Evolutionary conservation across 768 basidiomycete genomes (phyloP), one percentile per base, ranked within the genome.

Genomic region (Lyophyllum decastes): DNA sequence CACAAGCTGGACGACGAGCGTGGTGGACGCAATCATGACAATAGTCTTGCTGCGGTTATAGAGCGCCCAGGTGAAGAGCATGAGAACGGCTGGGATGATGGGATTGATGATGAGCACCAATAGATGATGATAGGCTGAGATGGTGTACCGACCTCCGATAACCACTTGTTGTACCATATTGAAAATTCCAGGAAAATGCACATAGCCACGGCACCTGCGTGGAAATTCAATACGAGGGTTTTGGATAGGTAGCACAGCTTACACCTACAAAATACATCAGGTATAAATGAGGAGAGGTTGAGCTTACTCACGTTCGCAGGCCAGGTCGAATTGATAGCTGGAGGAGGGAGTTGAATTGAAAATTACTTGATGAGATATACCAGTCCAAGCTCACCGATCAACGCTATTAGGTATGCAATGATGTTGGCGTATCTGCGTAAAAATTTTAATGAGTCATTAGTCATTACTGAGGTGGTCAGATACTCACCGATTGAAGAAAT

Each of bases 401-500:
- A 45, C 24, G 53, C 48, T 44, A 25, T 43, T 10, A 49, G 24
- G 19, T 59, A 59, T 21, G 58, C 58, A 1, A 49, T 30, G 6
- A 59, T 54, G 17, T 59, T 59, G 11, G 58, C 58, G 43, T 59
- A 59, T 33, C 58, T 59, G 1, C n/a, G 14, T 9, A 35, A 30
- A n/a, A 6, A n/a, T 45, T 26, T 40, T 30, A 14, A 25, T 41
- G 19, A 19, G 26, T 35, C 8, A 12, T 38, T 10, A 26, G 30
- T 10, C 16, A 33, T 8, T n/a, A n/a, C n/a, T n/a, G n/a, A n/a
- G n/a, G n/a, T 41, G 11, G 41, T 35, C 17, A 19, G 25, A 12
- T 38, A 34, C 47, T 30, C 21, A 59, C 61, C 57, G 57, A 45
- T 62, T 62, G 35, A 62, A 62, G 30, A 59, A 59, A 30, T 44